These are phyloP conservation scores for Paecilomyces sp. DNA, from an alignment of 2,329 filamentous ascomycete species.

Conservation along the genomic window DNA sequence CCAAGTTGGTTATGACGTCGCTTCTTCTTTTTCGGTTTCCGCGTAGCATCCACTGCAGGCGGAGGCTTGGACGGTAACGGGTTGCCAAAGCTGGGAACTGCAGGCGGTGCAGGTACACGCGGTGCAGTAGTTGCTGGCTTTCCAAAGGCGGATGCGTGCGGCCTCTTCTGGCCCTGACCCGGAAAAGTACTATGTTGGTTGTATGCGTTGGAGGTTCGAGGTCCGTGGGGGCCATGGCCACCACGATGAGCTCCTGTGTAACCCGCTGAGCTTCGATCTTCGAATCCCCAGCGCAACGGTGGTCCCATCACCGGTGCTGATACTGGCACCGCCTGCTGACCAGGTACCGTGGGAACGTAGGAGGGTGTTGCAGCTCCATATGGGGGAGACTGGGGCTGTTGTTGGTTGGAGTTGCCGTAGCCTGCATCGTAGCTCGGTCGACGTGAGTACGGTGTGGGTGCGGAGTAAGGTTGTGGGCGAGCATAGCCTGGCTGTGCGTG, in stretches of 20 bases:
- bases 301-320: slow-evolving; percentile 45
- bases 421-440: slow-evolving; percentile 19
- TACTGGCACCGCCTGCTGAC: slow-evolving; percentile 12
- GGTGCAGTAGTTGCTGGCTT: slow-evolving; percentile 23
- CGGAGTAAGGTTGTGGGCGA: slow-evolving; percentile 17
- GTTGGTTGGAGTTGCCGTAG: slow-evolving; percentile 10
- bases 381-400: slow-evolving; percentile 2
- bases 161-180: slow-evolving; percentile 24
- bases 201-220: slow-evolving; percentile 16
- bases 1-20: slow-evolving; percentile 42
- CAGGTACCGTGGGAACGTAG: slow-evolving; percentile 15
- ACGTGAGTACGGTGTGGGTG: slow-evolving; percentile 16
- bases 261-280: slow-evolving; percentile 43
- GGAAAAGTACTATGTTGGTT: slow-evolving; percentile 9
- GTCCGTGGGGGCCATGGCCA: slow-evolving; percentile 5
- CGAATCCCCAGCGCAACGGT: slow-evolving; percentile 50
- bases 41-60: slow-evolving; percentile 22
- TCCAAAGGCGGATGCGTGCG: slow-evolving; percentile 29
- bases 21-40: slow-evolving; percentile 34
- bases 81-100: slow-evolving; percentile 38
- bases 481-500: slow-evolving; percentile 16
- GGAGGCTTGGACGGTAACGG: slow-evolving; percentile 38
- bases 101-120: slow-evolving; percentile 31
- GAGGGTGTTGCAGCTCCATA: slow-evolving; percentile 10
- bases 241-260: slow-evolving; percentile 14